Conservation (phyloP, 2,329 filamentous ascomycete genomes). For the Pseudocercospora musae region DNA sequence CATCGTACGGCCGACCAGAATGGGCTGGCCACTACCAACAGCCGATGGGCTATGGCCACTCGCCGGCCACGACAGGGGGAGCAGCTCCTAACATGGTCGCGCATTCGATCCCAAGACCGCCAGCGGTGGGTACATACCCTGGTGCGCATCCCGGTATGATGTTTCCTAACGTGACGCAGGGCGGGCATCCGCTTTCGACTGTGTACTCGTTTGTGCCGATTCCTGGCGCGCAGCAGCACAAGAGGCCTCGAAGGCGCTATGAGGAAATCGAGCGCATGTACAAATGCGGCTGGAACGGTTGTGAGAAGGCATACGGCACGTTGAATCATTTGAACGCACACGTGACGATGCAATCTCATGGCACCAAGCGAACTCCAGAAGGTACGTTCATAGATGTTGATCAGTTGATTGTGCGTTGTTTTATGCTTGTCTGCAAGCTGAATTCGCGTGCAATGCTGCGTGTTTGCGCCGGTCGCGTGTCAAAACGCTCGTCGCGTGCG, state of each 20-base stretch:
- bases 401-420: slow-evolving; percentile 9
- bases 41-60: slow-evolving; percentile 45
- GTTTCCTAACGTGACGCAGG: slow-evolving; percentile 39
- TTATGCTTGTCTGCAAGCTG: slow-evolving; percentile 18
- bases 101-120: slow-evolving; percentile 56
- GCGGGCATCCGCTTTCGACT: slow-evolving; percentile 59
- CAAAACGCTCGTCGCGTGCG: slow-evolving; percentile 27
- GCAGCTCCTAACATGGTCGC: slow-evolving; percentile 56
- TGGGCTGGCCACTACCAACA: slow-evolving; percentile 64
- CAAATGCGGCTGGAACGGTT: slow-evolving; percentile 97
- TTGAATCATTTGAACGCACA: slow-evolving; percentile 97
- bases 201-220: slow-evolving; percentile 98
- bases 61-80: slow-evolving; percentile 58
- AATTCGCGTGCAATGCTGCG: slow-evolving; percentile 6
- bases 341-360: slow-evolving; percentile 98
- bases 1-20: slow-evolving; percentile 67
- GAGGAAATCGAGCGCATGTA: slow-evolving; percentile 99
- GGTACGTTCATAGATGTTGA: slow-evolving; percentile 58
- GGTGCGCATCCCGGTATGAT: slow-evolving; percentile 23
- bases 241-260: slow-evolving; percentile 86
- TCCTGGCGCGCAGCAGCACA: slow-evolving; percentile 94
- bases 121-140: slow-evolving; percentile 53
- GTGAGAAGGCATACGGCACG: slow-evolving; percentile 97
- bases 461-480: slow-evolving; percentile 22
- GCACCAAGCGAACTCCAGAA: slow-evolving; percentile 91